Evolutionary conservation across 805 yeast species (phyloP).

Genomic region (Candida methanosorbosa): DNA sequence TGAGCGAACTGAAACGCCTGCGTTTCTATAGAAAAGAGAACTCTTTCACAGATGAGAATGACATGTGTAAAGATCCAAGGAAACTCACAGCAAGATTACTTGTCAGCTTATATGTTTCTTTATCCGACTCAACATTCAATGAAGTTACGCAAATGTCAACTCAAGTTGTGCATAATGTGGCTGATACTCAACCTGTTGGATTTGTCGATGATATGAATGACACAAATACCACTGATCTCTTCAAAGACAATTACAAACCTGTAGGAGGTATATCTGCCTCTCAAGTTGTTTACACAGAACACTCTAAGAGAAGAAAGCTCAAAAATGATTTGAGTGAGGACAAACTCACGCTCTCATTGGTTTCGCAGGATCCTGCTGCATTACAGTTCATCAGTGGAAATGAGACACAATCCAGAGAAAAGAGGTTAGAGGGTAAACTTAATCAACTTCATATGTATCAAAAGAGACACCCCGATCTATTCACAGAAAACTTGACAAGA

Average conservation of each 20-base stretch:
- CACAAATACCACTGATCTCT: constrained; percentile 15
- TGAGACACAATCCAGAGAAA: constrained; percentile 9
- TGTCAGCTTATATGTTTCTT: constrained; percentile 41
- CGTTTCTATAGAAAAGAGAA: constrained; percentile 46
- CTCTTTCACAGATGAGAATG: constrained; percentile 33
- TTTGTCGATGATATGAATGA: constrained; percentile 34
- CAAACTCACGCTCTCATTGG: constrained; percentile 26
- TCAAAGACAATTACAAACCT: constrained; percentile 17
- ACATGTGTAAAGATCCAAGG: constrained; percentile 45
- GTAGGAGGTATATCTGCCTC: constrained; percentile 24
- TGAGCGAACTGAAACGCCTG: constrained; percentile 36
- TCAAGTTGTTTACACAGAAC: constrained; percentile 33
- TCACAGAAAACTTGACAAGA: constrained; percentile 39
- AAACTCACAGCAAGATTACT: constrained; percentile 42
- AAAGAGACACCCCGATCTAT: constrained; percentile 16
- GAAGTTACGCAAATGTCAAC: constrained; percentile 20
- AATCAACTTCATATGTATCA: constrained; percentile 9
- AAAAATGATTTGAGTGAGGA: constrained; percentile 20
- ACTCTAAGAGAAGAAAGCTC: constrained; percentile 22
- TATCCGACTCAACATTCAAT: constrained; percentile 38
- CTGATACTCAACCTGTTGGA: constrained; percentile 38
- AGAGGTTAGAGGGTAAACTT: constrained; percentile 14
- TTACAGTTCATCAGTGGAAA: constrained; percentile 32
- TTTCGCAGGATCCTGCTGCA: constrained; percentile 42
- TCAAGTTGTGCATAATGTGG: constrained; percentile 10